phyloP scores from a whole-genome alignment of 176 grass and related monocot genomes.

The Paspalum notatum region DNA sequence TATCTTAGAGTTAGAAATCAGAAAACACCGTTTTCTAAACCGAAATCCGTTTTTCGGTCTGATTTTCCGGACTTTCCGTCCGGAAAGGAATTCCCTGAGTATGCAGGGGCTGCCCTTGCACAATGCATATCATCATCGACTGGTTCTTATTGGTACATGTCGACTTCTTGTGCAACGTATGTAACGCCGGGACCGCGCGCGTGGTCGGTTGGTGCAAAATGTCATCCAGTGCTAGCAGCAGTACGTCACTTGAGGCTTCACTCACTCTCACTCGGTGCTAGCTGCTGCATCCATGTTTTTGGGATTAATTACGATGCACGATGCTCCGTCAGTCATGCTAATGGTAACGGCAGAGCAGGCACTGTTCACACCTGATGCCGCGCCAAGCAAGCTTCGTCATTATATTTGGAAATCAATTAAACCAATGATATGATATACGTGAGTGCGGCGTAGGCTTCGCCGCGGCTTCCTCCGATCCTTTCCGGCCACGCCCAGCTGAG shows the following conservation, averaged over 20 bases:
- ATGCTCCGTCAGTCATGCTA: not conserved
- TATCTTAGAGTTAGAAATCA: too few relatives aligned
- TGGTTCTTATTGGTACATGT: not conserved
- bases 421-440: too few relatives aligned
- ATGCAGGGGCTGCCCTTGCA: slow-evolving; percentile 18
- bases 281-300: too few relatives aligned
- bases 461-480: not conserved
- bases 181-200: not conserved
- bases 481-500: slow-evolving; percentile 7
- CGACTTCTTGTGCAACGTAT: not conserved
- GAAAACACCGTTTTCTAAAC: too few relatives aligned
- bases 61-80: too few relatives aligned
- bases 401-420: too few relatives aligned
- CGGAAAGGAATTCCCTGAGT: too few relatives aligned
- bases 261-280: not conserved
- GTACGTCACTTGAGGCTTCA: not conserved
- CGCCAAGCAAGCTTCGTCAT: too few relatives aligned
- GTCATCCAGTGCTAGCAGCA: not conserved
- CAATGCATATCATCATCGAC: too few relatives aligned
- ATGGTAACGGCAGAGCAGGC: not conserved
- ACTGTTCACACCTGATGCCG: not conserved
- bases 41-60: too few relatives aligned
- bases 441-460: not conserved
- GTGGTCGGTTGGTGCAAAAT: not conserved
- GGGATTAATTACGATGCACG: too few relatives aligned